Base-by-base conservation (phyloP, 2,329 filamentous ascomycete species). In the Hortaea werneckii region DNA sequence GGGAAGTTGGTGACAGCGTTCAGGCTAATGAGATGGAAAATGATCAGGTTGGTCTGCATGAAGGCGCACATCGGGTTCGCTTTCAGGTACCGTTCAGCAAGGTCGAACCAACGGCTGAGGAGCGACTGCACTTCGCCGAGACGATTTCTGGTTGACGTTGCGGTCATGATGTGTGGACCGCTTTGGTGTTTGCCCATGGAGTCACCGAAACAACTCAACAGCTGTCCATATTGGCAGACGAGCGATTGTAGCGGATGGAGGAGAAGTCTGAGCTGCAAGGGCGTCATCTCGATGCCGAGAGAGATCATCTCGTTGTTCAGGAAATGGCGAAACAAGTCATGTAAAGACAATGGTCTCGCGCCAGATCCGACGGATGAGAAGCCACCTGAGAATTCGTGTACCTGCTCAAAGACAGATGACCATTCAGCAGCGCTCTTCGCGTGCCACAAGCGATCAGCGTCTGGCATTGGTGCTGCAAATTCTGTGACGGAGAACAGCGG, bases 1-100 rank as follows among this genome's bases (percentile, higher is more conserved):
- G 77, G 72, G 57, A 85, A 83, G 62, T 78, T 79, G 11, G 80
- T 81, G 28, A 83, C 75, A 6, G 78, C 75, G 54, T 85, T 85
- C 48, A 87, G 71, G 41, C 76, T 80, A 58, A 86, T 79, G 37
- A 86, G 71, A 55, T 87, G 82, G 61, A 82, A 85, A 49, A 86
- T 73, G 38, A 83, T 75, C 37, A 86, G 64, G 57, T 81, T 84
- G 51, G 78, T 79, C 55, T 76, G 75, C 57, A 78, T 83, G 51
- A 80, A 70, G 11, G 75, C 65, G 51, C 80, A 83, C 41, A 67
- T 64, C 1, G 75, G 72, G 55, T 80, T 73, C n/a, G 67, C 63
- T 57, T 77, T 76, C 55, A 70, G 65, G 58, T 78, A 74, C 8
- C 68, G 63, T 49, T 77, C 72, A 34, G 77, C 77, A n/a, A 85